A percentile compares a stretch with the other conserved stretches of the same genome.
Evolutionary conservation across 106 monocot genomes (phyloP).

Genomic region (Gastrodia elata): DNA sequence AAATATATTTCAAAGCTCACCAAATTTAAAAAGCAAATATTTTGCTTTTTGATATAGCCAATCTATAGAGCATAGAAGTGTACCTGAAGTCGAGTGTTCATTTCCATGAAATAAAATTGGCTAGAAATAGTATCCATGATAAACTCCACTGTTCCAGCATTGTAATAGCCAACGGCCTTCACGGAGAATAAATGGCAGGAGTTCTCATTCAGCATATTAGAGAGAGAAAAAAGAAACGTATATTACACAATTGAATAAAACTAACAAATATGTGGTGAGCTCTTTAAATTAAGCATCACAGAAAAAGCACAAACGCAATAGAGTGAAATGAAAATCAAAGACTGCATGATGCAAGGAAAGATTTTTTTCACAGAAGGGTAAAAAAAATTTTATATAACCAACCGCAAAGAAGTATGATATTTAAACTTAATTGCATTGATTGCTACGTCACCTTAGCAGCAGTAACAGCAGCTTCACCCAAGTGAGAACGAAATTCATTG

Average conservation of each 20-base stretch:
- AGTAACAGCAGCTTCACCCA: constrained; percentile 96
- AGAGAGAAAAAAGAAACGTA: neutral
- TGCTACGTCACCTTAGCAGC: constrained; percentile 78
- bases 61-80: neutral
- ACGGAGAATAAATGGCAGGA: constrained; percentile 33
- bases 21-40: neutral
- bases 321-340: neutral
- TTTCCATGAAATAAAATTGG: constrained; percentile 98
- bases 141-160: constrained; percentile 98
- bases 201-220: constrained; percentile 12
- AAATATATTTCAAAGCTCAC: neutral
- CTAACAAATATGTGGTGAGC: neutral
- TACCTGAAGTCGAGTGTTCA: constrained; percentile 99
- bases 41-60: neutral
- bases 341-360: neutral
- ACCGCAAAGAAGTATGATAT: neutral
- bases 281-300: neutral
- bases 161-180: constrained; percentile 97
- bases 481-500: constrained; percentile 72
- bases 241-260: neutral
- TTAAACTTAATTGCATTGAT: neutral
- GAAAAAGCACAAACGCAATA: neutral
- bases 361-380: constrained; percentile 2
- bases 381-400: neutral
- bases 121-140: constrained; percentile 85